phyloP scores from a whole-genome alignment of 2,329 filamentous ascomycete species.

The Pestalotiopsis sp. region DNA sequence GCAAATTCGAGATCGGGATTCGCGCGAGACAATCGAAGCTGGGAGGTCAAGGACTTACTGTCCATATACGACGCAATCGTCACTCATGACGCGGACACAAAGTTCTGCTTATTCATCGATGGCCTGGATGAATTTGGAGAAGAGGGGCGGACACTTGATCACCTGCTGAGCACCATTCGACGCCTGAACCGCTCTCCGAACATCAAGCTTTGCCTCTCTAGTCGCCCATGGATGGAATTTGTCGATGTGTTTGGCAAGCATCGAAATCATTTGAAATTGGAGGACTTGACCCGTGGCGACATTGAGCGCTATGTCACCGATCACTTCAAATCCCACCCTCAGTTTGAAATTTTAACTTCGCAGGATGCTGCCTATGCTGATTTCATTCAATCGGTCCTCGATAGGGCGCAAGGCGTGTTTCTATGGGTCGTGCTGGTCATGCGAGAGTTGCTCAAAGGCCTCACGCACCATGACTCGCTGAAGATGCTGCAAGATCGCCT shows the following conservation, averaged over 20 bases:
- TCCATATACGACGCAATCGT: not conserved
- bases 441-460: not conserved
- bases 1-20: not conserved
- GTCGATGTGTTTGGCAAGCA: not conserved
- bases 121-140: not conserved
- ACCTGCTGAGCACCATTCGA: too few relatives aligned
- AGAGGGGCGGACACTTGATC: too few relatives aligned
- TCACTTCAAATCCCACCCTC: not conserved
- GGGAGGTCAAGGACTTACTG: not conserved
- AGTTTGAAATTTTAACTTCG: not conserved
- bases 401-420: not conserved
- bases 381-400: not conserved
- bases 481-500: not conserved
- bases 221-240: not conserved
- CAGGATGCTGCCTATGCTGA: not conserved
- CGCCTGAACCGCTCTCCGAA: not conserved
- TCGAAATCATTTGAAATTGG: not conserved
- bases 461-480: not conserved
- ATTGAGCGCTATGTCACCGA: not conserved
- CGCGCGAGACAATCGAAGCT: not conserved
- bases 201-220: not conserved
- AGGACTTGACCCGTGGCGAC: not conserved
- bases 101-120: not conserved
- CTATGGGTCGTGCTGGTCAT: not conserved
- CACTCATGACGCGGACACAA: not conserved